Evolutionary conservation across 2,329 filamentous ascomycete genomes (phyloP).

Genomic region (Ophiostoma tasmaniense): DNA sequence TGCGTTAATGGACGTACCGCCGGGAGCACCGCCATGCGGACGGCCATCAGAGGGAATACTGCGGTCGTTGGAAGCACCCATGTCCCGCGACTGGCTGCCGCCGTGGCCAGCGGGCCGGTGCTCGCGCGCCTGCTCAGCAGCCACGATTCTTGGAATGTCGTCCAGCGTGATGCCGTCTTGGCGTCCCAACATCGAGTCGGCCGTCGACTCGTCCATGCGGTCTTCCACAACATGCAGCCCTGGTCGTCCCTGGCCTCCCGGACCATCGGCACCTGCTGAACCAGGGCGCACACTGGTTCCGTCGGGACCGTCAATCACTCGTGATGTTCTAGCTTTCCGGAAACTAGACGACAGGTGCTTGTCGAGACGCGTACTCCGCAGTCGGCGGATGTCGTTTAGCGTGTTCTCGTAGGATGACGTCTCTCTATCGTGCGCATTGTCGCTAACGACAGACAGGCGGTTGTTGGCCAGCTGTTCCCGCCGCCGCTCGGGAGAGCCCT

Average conservation of each 20-base stretch:
- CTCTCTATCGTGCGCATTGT: conserved; percentile 54
- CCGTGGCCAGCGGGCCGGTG: conserved; percentile 62
- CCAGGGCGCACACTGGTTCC: conserved; percentile 59
- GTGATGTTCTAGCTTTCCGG: conserved; percentile 79
- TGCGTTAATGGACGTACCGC: neutral
- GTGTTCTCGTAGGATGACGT: conserved; percentile 86
- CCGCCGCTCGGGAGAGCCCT: neutral
- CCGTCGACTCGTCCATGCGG: conserved; percentile 58
- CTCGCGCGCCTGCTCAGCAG: conserved; percentile 88
- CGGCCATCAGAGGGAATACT: conserved; percentile 45
- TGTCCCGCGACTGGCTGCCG: neutral
- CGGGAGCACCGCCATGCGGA: neutral
- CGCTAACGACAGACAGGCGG: conserved; percentile 34
- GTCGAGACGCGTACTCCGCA: conserved; percentile 88
- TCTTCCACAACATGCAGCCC: conserved; percentile 74
- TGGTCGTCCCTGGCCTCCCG: conserved; percentile 46
- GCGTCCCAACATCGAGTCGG: conserved; percentile 78
- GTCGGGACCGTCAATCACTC: conserved; percentile 83
- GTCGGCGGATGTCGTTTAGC: conserved; percentile 83
- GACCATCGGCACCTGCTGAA: conserved; percentile 56
- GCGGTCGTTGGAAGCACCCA: conserved; percentile 36
- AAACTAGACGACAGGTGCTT: conserved; percentile 90
- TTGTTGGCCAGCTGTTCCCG: conserved; percentile 51
- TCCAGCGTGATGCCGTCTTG: conserved; percentile 89
- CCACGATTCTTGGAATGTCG: conserved; percentile 92